Base-by-base conservation (phyloP, 192 early-diverging fungal genomes). In the Backusella tuberculispora region DNA sequence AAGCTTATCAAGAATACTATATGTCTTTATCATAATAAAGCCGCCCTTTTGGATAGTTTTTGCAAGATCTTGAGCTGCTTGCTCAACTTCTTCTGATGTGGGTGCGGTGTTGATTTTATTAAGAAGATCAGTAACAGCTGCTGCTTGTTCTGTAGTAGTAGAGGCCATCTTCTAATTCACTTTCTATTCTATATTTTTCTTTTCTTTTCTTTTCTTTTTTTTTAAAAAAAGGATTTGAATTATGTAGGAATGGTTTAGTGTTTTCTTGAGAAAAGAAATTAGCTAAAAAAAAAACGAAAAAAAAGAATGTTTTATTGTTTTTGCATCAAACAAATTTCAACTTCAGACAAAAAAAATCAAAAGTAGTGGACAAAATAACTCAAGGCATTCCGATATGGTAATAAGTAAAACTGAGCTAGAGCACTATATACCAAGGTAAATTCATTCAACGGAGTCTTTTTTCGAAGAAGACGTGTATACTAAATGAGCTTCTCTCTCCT, bases 1-100 rank as follows among this genome's bases (percentile, higher is more conserved):
- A 24, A 94, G 81, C 14, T 82, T 83, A 14, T 83, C 85, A 10
- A 92, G 77, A 77, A 94, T 84, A 29, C 76, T 83, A 73, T 83
- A 80, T 41, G 84, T 84, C 63, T 88, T 88, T 56, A 94, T 85
- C 41, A 73, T 75, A 43, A 85, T 84, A 66, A 88, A 74, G 40
- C 88, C 89, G 63, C 90, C 87, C 43, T 77, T 75, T 47, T 76
- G 69, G 42, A 86, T 63, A 26, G 76, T 80, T 24, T 82, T 76
- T 19, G 83, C 83, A 63, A 86, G 78, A 29, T 78, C 79, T 37
- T 78, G 85, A n/a, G 85, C 85, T 14, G 83, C 83, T n/a, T 56
- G 50, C 43, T 86, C 85, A n/a, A 83, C 83, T 72, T 86, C 85
- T 69, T 86, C 85, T 40, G 77, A 81, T 1, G 85, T 86, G 40